A percentile compares a stretch with the other conserved stretches of the same genome.
phyloP scores from a whole-genome alignment of 2,329 filamentous ascomycete species.

The Fusarium albidum region DNA sequence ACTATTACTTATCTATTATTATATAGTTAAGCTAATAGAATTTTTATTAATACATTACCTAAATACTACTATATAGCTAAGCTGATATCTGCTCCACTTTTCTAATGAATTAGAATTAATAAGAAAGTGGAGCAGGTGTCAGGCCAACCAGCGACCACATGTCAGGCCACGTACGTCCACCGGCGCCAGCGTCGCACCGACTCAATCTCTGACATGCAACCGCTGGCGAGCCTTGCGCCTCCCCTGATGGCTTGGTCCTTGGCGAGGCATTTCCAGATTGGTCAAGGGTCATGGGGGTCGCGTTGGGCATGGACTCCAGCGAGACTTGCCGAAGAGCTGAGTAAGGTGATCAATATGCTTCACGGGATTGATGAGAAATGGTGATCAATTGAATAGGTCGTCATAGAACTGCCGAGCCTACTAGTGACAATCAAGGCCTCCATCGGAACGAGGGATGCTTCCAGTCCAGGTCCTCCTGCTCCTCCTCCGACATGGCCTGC shows the following conservation, averaged over 20 bases:
- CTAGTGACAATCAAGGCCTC: background rate
- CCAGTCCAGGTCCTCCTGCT: constrained; percentile 3
- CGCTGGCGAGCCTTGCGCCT: background rate
- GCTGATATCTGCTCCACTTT: too few species aligned
- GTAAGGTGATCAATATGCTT: too few species aligned
- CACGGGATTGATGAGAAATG: too few species aligned
- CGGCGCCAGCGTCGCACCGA: constrained; percentile 8
- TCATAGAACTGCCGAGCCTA: background rate
- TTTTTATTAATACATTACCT: too few species aligned
- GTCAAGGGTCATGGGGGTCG: constrained; percentile 24
- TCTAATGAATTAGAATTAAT: too few species aligned
- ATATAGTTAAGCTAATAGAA: too few species aligned
- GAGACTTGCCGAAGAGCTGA: background rate
- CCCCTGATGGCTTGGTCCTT: constrained; percentile 5
- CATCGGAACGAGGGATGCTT: constrained; percentile 4
- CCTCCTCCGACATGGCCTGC: background rate
- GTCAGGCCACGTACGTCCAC: too few species aligned
- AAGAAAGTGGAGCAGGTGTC: too few species aligned
- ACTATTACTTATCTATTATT: too few species aligned
- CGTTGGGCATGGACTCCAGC: constrained; percentile 10
- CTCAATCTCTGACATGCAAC: constrained; percentile 17
- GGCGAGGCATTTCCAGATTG: constrained; percentile 24
- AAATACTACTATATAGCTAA: too few species aligned
- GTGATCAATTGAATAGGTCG: too few species aligned
- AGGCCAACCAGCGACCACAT: too few species aligned